A percentile compares a stretch with the other conserved stretches of the same genome.
Evolutionary conservation across 495 filamentous ascomycete species (phyloP).

Genomic region (Zalerion maritima): DNA sequence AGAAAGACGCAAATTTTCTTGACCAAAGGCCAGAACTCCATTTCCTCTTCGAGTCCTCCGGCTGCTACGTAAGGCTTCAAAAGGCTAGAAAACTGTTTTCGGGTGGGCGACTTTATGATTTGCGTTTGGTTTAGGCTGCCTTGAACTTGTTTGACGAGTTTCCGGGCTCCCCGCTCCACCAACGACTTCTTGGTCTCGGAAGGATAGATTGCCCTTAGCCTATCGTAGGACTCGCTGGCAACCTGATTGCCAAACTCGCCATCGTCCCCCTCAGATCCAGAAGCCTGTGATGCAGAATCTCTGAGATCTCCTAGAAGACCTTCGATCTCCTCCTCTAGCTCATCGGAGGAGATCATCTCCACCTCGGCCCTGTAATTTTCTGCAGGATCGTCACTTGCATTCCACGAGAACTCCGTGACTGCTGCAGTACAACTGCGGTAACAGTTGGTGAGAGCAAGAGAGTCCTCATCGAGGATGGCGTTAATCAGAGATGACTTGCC

Average conservation of each 20-base stretch:
- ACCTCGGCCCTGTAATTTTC: constrained; percentile 45
- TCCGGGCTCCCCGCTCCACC: constrained; percentile 17
- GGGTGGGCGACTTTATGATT: constrained; percentile 22
- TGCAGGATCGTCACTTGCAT: constrained; percentile 26
- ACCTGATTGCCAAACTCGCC: constrained; percentile 38
- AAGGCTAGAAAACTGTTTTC: constrained; percentile 4
- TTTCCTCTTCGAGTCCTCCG: constrained; percentile 17
- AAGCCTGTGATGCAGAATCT: constrained; percentile 25
- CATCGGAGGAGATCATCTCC: constrained; percentile 40
- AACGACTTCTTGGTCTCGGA: constrained; percentile 35
- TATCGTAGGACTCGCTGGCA: constrained; percentile 48
- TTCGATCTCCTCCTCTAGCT: constrained; percentile 44
- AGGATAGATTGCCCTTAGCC: constrained; percentile 53
- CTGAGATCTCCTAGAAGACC: constrained; percentile 38
- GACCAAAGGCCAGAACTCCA: constrained; percentile 54
- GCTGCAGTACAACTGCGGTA: constrained; percentile 49
- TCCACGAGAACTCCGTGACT: constrained; percentile 52
- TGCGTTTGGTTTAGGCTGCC: too few relatives aligned
- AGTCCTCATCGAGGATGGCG: constrained; percentile 40
- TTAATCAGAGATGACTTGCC: constrained; percentile 50
- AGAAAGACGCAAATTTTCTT: constrained; percentile 47
- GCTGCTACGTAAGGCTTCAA: constrained; percentile 15
- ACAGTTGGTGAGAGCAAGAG: constrained; percentile 23
- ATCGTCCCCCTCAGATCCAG: constrained; percentile 27
- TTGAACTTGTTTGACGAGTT: constrained; percentile 27